Evolutionary conservation across 2,329 filamentous ascomycete species (phyloP).

Genomic region (Gaeumannomyces tritici): DNA sequence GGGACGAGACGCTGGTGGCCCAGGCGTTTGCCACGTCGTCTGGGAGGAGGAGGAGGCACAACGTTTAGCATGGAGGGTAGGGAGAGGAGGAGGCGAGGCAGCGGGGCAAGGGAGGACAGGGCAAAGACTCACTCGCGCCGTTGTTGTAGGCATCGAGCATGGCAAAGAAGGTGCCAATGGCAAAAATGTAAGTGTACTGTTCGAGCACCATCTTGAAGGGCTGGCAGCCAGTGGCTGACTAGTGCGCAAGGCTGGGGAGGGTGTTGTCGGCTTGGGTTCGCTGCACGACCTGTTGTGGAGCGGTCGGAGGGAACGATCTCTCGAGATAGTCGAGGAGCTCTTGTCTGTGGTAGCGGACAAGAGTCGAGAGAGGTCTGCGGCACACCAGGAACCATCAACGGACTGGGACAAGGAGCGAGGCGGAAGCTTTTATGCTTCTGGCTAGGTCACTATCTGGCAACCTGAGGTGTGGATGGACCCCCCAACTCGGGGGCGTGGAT

Average conservation of each 20-base stretch:
- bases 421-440: neutral
- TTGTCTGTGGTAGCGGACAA: neutral
- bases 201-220: slow-evolving; percentile 43
- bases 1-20: slow-evolving; percentile 74
- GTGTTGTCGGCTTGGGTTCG: neutral
- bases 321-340: neutral
- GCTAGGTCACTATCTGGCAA: neutral
- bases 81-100: too few species aligned
- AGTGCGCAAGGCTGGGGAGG: neutral
- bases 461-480: neutral
- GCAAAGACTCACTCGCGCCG: slow-evolving; percentile 51
- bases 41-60: slow-evolving; percentile 19
- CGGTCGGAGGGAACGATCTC: neutral
- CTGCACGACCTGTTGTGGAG: neutral
- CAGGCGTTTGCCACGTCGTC: slow-evolving; percentile 80
- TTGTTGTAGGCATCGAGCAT: slow-evolving; percentile 72
- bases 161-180: slow-evolving; percentile 67
- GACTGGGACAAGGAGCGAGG: neutral
- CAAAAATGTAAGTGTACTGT: slow-evolving; percentile 63
- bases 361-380: neutral
- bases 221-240: neutral
- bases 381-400: neutral
- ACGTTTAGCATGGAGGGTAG: too few species aligned
- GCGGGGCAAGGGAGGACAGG: too few species aligned
- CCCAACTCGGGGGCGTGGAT: neutral